phyloP scores from a whole-genome alignment of 169 alveolate genomes.

The Neospora caninum region DNA sequence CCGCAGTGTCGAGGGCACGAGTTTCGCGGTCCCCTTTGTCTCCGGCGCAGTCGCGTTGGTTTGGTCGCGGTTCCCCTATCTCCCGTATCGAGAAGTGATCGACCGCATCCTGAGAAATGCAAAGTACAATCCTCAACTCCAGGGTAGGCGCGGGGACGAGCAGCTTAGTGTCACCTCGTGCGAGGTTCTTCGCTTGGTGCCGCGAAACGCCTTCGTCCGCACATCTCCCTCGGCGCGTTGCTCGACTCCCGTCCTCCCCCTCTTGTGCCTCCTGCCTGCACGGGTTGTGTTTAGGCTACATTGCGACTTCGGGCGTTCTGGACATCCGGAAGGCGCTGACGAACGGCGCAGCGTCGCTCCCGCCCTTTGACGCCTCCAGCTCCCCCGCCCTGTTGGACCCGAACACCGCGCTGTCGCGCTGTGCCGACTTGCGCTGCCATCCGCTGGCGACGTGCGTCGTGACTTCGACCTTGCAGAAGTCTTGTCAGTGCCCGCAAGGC shows the following conservation, averaged over 20 bases:
- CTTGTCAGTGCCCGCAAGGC: constrained; percentile 63
- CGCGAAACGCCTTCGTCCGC: neutral
- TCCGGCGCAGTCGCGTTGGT: constrained; percentile 77
- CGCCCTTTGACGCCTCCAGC: constrained; percentile 44
- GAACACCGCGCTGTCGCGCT: constrained; percentile 20
- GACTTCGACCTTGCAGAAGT: neutral
- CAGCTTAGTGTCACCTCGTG: neutral
- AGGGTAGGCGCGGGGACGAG: constrained; percentile 25
- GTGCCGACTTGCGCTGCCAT: constrained; percentile 44
- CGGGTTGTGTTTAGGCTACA: neutral
- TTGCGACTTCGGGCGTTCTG: constrained; percentile 38
- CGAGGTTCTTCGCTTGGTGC: constrained; percentile 39
- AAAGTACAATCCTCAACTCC: constrained; percentile 59
- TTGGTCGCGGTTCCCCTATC: constrained; percentile 73
- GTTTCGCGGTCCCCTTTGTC: constrained; percentile 79
- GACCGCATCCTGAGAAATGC: constrained; percentile 59
- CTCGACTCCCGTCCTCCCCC: neutral
- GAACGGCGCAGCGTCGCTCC: constrained; percentile 51
- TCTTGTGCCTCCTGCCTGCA: neutral
- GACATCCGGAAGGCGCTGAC: constrained; percentile 59
- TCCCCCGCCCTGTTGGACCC: constrained; percentile 40
- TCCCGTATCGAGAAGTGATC: constrained; percentile 71
- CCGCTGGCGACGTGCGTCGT: constrained; percentile 25
- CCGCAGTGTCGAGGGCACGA: constrained; percentile 74
- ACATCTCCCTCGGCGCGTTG: neutral